Conservation (phyloP, 495 filamentous ascomycete genomes). For the Glonium stellatum region DNA sequence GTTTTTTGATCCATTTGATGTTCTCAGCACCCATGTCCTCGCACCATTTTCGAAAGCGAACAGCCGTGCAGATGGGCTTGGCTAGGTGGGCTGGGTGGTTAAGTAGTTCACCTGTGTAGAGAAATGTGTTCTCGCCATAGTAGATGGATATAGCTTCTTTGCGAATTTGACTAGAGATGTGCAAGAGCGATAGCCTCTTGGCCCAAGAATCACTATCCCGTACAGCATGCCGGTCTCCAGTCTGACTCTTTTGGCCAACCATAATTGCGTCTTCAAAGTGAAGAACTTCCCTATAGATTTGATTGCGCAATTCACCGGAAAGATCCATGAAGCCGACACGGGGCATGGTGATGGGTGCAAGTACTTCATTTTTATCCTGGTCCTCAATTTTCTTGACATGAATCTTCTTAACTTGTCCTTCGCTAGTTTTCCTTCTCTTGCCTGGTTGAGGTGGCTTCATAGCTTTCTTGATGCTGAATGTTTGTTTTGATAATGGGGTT, state of each 20-base stretch:
- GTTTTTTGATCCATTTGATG: background rate
- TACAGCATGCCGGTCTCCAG: background rate
- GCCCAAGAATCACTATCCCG: background rate
- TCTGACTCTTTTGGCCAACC: background rate
- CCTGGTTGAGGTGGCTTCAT: too few relatives aligned
- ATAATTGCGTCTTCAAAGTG: background rate
- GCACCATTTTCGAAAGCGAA: background rate
- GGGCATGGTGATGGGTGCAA: background rate
- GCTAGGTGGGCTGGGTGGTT: background rate
- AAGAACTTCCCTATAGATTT: background rate
- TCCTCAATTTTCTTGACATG: too few relatives aligned
- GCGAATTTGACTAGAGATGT: background rate
- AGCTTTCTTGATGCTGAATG: too few relatives aligned
- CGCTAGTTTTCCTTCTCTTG: too few relatives aligned
- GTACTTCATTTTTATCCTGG: background rate
- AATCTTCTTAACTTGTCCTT: too few relatives aligned
- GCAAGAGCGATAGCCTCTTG: background rate
- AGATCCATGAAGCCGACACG: background rate
- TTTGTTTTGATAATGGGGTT: too few relatives aligned
- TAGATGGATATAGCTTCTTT: constrained; percentile 1
- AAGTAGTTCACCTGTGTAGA: background rate
- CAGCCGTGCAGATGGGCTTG: background rate
- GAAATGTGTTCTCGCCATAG: background rate
- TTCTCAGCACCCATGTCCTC: background rate
- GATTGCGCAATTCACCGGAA: constrained; percentile 1